phyloP scores from a whole-genome alignment of 768 basidiomycete species.

The Pseudohyphozyma bogoriensis region DNA sequence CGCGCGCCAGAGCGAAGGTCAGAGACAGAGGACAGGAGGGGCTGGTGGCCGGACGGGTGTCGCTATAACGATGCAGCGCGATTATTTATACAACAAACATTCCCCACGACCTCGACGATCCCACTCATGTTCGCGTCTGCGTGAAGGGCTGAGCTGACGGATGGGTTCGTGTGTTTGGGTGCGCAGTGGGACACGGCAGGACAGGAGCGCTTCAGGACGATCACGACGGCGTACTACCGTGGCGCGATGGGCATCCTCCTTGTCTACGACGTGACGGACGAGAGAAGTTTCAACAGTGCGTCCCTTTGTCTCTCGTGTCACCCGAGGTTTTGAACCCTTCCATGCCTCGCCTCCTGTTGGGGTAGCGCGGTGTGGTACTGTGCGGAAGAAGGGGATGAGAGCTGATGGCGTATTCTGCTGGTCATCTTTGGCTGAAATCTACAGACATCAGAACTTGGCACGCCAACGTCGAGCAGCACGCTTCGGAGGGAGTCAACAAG shows the following conservation, averaged over 20 bases:
- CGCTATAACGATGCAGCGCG: no score
- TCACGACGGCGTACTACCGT: conserved; percentile 97
- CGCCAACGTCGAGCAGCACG: conserved; percentile 94
- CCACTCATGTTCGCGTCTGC: no score
- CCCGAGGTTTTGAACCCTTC: no score
- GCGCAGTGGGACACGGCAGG: conserved; percentile 96
- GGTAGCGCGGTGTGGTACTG: no score
- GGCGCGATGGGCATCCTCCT: conserved; percentile 97
- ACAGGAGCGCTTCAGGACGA: conserved; percentile 96
- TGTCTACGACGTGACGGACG: conserved; percentile 89
- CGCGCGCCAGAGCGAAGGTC: neutral
- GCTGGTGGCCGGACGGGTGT: no score
- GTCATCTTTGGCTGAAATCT: conserved; percentile 1
- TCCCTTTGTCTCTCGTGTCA: no score
- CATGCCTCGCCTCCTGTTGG: conserved; percentile 2
- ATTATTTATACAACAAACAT: no score
- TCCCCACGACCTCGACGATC: no score
- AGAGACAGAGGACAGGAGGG: neutral
- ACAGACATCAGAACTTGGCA: conserved; percentile 98
- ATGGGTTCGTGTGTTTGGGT: no score
- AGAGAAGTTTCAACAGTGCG: conserved; percentile 84
- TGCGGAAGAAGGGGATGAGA: neutral
- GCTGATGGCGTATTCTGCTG: neutral
- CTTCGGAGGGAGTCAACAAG: conserved; percentile 98
- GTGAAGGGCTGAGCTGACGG: no score